Conservation (phyloP, 2,329 filamentous ascomycete genomes). For the Paracoccidioides brasiliensis region DNA sequence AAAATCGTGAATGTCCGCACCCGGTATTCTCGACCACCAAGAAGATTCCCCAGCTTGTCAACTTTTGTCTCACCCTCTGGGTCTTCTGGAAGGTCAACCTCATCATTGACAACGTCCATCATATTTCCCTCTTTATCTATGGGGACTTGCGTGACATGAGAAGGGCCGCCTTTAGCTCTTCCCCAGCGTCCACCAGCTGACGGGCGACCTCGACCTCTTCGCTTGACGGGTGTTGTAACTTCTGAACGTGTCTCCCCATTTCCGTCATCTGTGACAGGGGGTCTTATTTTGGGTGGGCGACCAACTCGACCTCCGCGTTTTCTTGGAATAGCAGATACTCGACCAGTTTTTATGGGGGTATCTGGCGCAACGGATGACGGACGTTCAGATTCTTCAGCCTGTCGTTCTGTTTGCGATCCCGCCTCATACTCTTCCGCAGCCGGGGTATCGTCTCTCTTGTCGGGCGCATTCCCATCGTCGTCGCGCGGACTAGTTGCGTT, state of each 20-base stretch:
- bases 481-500: constrained; percentile 21
- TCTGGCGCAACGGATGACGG: constrained; percentile 27
- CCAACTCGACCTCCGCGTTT: constrained; percentile 55
- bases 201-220: constrained; percentile 48
- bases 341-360: constrained; percentile 39
- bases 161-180: constrained; percentile 55
- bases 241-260: constrained; percentile 32
- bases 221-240: constrained; percentile 40
- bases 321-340: constrained; percentile 48
- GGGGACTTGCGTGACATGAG: constrained; percentile 67
- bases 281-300: constrained; percentile 71
- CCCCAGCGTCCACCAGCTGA: constrained; percentile 55
- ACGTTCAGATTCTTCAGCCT: constrained; percentile 30
- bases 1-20: constrained; percentile 89
- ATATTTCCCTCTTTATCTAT: constrained; percentile 90
- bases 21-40: constrained; percentile 78
- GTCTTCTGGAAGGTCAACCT: constrained; percentile 79
- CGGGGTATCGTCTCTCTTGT: constrained; percentile 4
- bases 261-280: constrained; percentile 45
- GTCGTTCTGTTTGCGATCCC: constrained; percentile 21
- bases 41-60: constrained; percentile 71
- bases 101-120: constrained; percentile 81
- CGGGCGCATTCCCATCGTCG: constrained; percentile 18
- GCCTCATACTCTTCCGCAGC: constrained; percentile 12
- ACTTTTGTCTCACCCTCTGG: constrained; percentile 85